Base-by-base conservation (phyloP, 23 red algal species). In the Agarophyton chilense region DNA sequence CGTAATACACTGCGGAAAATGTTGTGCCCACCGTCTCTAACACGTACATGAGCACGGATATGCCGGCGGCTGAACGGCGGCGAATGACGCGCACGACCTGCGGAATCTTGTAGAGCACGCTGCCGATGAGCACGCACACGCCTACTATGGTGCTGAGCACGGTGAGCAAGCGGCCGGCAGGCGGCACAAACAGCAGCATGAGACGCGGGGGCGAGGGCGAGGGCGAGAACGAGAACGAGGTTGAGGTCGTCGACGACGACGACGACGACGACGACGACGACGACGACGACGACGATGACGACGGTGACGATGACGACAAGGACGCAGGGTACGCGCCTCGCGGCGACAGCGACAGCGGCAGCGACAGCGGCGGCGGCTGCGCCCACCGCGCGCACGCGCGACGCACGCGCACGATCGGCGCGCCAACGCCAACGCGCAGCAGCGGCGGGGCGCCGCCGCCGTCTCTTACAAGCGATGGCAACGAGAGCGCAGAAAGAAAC, bases 91-190 rank as follows among this genome's bases (percentile, higher is more conserved):
- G 90, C 28, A 86, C 33, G 0, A 96, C 42, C 58, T 99, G 97
- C 26, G 97, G 97, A 26, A 99, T 43, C 72, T 99, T 99, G 83
- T 99, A 95, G 39, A 96, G 53, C 28, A 92, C 52, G 64, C 93
- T 96, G 49, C 92, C 94, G 80, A 86, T 67, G 54, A 99, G 82
- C 18, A 96, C 94, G 58, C 67, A 77, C 13, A 89, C 66, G 54
- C 85, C 85, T 16, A 89, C 85, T 19, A 78, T 63, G 51, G 85
- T 89, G 47, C 61, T 73, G 42, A 77, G 19, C 50, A 89, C 10
- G 10, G 71, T 78, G 21, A 89, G 73, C 57, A 84, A 21, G 50
- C 29, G 45, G 58, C 9, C 17, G 46, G 80, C 18, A 2, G 80
- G 80, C 38, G 80, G 80, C 36, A 14, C 55, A 26, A 7, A 16